Evolutionary conservation across 2,329 filamentous ascomycete species (phyloP).

Genomic region (Xylariomycetidae sp.): DNA sequence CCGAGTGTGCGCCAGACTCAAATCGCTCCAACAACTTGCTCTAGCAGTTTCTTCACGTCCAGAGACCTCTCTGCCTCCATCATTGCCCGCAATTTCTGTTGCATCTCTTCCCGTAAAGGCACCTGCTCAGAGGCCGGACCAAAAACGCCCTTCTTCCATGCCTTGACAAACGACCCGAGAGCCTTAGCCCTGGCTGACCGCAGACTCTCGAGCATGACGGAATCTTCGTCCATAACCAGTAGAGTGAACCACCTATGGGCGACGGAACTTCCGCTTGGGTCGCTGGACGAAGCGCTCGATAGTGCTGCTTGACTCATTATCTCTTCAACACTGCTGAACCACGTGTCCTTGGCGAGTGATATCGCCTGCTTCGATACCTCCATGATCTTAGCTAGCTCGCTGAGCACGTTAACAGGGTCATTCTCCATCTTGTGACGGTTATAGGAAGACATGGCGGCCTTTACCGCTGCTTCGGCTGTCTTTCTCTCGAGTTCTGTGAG

Average conservation of each 20-base stretch:
- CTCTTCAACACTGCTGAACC: constrained; percentile 47
- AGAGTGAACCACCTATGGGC: constrained; percentile 39
- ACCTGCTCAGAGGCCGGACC: constrained; percentile 20
- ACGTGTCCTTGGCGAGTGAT: constrained; percentile 43
- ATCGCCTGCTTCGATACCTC: constrained; percentile 29
- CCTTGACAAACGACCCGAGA: constrained; percentile 35
- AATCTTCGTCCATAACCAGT: constrained; percentile 41
- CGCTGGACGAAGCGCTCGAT: constrained; percentile 11
- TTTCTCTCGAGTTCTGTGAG: constrained; percentile 36
- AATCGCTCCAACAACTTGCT: constrained; percentile 30
- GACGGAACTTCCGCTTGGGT: constrained; percentile 11
- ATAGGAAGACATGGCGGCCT: constrained; percentile 47
- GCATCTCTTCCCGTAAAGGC: constrained; percentile 23
- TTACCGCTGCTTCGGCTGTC: constrained; percentile 45
- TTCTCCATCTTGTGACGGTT: constrained; percentile 34
- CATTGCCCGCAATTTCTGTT: constrained; percentile 29
- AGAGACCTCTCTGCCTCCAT: constrained; percentile 37
- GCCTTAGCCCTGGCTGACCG: constrained; percentile 44
- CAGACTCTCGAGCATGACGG: constrained; percentile 48
- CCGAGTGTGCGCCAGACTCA: too few species aligned
- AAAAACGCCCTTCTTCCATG: constrained; percentile 40
- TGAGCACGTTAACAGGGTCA: constrained; percentile 33
- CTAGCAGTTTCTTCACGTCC: constrained; percentile 41
- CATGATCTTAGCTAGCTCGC: constrained; percentile 34
- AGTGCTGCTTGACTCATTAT: constrained; percentile 38